phyloP scores from a whole-genome alignment of 306 rosid genomes.

The Lathyrus tuberosus region DNA sequence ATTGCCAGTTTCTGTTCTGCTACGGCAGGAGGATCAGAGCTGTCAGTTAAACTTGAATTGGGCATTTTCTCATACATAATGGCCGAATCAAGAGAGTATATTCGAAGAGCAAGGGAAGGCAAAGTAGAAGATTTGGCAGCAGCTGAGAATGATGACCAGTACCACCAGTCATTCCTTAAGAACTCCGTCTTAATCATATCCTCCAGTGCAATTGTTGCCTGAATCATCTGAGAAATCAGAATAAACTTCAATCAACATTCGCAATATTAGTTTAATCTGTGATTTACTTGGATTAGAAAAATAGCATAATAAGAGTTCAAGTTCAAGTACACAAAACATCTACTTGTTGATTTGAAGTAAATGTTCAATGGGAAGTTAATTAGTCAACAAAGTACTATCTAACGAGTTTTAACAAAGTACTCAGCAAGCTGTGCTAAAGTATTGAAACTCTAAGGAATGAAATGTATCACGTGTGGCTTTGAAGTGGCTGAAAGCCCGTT shows the following conservation, averaged over 20 bases:
- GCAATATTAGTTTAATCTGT: conserved; percentile 6
- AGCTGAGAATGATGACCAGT: conserved; percentile 97
- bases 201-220: conserved; percentile 83
- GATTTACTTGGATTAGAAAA: conserved; percentile 24
- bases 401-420: background rate
- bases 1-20: conserved; percentile 51
- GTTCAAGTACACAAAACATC: conserved; percentile 31
- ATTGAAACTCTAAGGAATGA: conserved; percentile 24
- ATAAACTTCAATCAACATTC: conserved; percentile 26
- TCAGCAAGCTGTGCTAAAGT: conserved; percentile 24
- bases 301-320: conserved; percentile 9
- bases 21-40: conserved; percentile 55
- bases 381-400: conserved; percentile 12
- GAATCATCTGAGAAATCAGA: conserved; percentile 76
- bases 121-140: conserved; percentile 84
- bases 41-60: conserved; percentile 55
- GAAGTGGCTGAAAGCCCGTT: conserved; percentile 3
- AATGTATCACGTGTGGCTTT: background rate
- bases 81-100: conserved; percentile 92
- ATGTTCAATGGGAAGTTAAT: background rate
- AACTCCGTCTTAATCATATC: conserved; percentile 89
- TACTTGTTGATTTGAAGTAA: conserved; percentile 15
- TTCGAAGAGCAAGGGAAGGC: conserved; percentile 86
- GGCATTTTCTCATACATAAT: conserved; percentile 77
- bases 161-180: conserved; percentile 98